Evolutionary conservation across 2,329 filamentous ascomycete species (phyloP), one percentile per base, ranked within the genome.

Genomic region (Colletotrichum horii): DNA sequence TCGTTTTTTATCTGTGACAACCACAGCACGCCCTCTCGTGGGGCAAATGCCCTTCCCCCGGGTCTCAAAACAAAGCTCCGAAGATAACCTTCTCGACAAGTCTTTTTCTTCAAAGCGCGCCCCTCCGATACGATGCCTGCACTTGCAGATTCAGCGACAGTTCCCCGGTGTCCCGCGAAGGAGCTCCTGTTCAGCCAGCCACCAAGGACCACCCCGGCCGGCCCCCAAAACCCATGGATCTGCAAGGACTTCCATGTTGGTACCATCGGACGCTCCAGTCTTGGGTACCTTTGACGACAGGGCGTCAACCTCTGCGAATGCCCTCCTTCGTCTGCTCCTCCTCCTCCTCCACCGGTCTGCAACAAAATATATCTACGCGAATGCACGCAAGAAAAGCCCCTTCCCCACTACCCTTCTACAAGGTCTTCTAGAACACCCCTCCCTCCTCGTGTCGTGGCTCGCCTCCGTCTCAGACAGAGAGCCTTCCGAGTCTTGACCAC

Each of bases 11-110:
- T 73, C 74, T 76, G 74, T 65, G 70, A 74, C 74, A 34, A 60
- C 34, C 61, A 69, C 71, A 52, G 34, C 56, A n/a, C 26, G 22
- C 34, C 43, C 26, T 55, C 26, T 34, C 56, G 52, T 64, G 58
- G 62, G 34, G 30, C 34, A 19, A 14, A 36, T 26, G 52, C 28
- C 48, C 58, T 22, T 19, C 24, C 65, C 74, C 58, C 58, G 30
- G 70, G 56, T 60, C 26, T 65, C 34, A 60, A 61, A 75, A 60
- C 68, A 75, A 75, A 71, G 52, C 58, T 74, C 70, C 65, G 70
- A 72, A 75, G 65, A 76, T 76, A 58, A 69, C 65, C 70, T 76
- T 69, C 58, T 65, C 58, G 34, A 68, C 43, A 75, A 65, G 62
- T 38, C 38, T 52, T 36, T 62, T n/a, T 30, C 48, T 32, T 32